Base-by-base conservation (phyloP, 345 rosid species). In the Hibiscus trionum region DNA sequence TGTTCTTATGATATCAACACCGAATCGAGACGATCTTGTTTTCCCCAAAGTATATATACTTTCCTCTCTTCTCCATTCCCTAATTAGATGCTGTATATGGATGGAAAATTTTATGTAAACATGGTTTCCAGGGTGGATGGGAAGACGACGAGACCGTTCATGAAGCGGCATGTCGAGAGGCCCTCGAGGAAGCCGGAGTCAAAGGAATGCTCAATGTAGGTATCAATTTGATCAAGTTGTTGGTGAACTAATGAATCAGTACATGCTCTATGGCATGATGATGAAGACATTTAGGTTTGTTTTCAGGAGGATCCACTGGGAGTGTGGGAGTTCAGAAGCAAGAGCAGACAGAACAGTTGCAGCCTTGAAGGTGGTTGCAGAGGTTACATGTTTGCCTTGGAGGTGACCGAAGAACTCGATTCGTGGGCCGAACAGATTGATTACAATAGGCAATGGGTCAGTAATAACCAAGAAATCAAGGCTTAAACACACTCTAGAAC, bases 121-220 rank as follows among this genome's bases (percentile, higher is more conserved):
- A 6, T 14, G 6, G 4, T 67, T 49, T 24, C 3, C 76, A 94
- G 97, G 98, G 98, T 71, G 98, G 98, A 61, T 94, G 98, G 98
- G 98, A 94, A 83, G 83, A 91, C 76, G 97, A 94, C 78, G 98
- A 94, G 80, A 88, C 95, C 33, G 76, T 90, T 60, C 73, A 75
- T 35, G 89, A 94, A 83, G 98, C 98, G 67, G 98, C 98, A 66
- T 71, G 86, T 66, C 97, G 97, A 12, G 97, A 91, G 82, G 92
- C 98, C 72, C 47, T 87, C 61, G 98, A 94, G 85, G 98, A 94
- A 84, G 97, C 98, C 0, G 98, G 98, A 72, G 91, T 94, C 9
- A 84, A 79, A 84, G 97, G 98, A 85, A 68, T 73, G 44, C 88
- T 91, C 35, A 76, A 76, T 76, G 98, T 94, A 84, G 66, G 82